A percentile compares a stretch with the other conserved stretches of the same genome.
These are phyloP conservation scores for Acanthamoeba royreba DNA, from an alignment of 208 protist genomes.

Conservation along the genomic window DNA sequence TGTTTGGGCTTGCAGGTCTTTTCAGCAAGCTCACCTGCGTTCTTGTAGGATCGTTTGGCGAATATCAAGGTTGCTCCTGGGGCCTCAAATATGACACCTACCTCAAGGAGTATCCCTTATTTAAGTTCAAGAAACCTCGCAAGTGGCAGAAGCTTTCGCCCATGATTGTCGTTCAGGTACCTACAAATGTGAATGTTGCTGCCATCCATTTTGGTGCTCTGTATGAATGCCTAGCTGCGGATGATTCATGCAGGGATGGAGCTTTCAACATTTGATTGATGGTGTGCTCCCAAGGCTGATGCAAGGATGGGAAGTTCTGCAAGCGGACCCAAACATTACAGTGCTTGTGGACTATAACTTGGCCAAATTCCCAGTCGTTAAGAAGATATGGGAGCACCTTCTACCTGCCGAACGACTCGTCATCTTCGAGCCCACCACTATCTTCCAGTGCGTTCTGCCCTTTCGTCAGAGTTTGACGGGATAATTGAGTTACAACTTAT, in stretches of 20 bases:
- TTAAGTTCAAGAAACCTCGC: neutral
- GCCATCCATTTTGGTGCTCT: neutral
- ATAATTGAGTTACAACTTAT: too few relatives aligned
- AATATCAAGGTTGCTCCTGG: neutral
- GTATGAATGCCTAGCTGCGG: too few relatives aligned
- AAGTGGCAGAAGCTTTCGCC: neutral
- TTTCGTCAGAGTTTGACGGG: too few relatives aligned
- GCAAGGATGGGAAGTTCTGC: neutral
- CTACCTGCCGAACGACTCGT: neutral
- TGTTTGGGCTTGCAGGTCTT: neutral
- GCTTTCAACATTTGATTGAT: conserved; percentile 5
- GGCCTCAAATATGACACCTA: neutral
- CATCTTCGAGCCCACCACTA: neutral
- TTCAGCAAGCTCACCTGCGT: neutral
- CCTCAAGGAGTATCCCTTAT: neutral
- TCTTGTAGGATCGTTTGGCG: neutral
- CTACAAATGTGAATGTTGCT: neutral
- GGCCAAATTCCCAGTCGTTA: neutral
- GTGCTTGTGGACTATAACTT: neutral
- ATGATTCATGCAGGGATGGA: neutral
- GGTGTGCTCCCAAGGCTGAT: neutral
- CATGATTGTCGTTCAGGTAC: neutral
- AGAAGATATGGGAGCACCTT: neutral
- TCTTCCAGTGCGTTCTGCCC: neutral
- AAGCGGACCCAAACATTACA: neutral